Base-by-base conservation (phyloP, 768 basidiomycete species). In the Pleurotus cornucopiae region DNA sequence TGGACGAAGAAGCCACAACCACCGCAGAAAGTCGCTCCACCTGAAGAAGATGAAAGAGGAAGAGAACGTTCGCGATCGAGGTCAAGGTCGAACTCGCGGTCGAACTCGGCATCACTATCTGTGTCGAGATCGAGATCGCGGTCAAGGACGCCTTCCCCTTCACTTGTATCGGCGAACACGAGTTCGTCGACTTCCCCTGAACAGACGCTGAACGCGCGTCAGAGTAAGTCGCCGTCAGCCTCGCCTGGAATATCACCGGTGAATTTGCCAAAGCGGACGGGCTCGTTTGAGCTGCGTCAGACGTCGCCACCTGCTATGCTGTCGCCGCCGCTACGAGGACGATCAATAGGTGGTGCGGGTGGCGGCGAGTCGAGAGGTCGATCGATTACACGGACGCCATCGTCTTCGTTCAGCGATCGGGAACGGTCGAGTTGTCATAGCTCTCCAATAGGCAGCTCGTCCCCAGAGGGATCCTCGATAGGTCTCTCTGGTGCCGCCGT, bases 351-450 rank as follows among this genome's bases (percentile, higher is more conserved):
- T 55, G 60, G 60, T 65, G 63, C 52, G 66, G 65, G 7, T 60
- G 54, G 49, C 52, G 25, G 37, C 20, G 59, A 68, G 55, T 68
- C 71, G 49, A 77, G 85, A 12, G 84, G 85, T 2, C 74, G 85
- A 18, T 83, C 83, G 41, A 71, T 71, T 48, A 76, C 82, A 16
- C 77, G 83, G 39, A 78, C 77, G 5, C 73, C 82, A 13, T 80
- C 83, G 1, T 82, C 81, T 25, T 74, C 80, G 23, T 70, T 77
- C 44, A 81, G 79, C 49, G 83, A 83, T 59, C 73, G 79, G 6
- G 78, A 78, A 13, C 67, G 66, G 6, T 64, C 67, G 6, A 57
- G 51, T n/a, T 53, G 56, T 49, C 62, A 61, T 54, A 62, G 62
- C 9, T 66, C 66, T 9, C 66, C 69, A 0, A 43, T 67, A 30